phyloP scores from a whole-genome alignment of 495 filamentous ascomycete genomes.

The Lepraria neglecta region DNA sequence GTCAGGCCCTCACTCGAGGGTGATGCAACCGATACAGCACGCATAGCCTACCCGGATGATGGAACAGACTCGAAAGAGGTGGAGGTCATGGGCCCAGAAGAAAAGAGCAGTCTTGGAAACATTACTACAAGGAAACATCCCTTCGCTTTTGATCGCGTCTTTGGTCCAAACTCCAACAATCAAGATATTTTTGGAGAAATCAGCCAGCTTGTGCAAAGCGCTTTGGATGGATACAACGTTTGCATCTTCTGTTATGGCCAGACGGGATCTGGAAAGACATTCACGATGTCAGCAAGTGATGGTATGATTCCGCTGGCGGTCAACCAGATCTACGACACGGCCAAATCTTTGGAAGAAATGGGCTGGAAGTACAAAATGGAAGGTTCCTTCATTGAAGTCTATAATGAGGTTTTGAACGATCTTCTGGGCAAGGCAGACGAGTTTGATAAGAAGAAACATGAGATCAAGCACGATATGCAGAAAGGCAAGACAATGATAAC shows the following conservation, averaged over 20 bases:
- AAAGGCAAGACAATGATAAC: conserved; percentile 78
- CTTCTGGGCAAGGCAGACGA: conserved; percentile 72
- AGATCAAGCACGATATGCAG: conserved; percentile 80
- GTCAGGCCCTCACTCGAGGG: conserved; percentile 71
- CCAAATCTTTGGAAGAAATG: conserved; percentile 73
- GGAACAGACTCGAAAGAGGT: conserved; percentile 78
- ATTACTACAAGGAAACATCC: conserved; percentile 67
- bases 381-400: conserved; percentile 96
- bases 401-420: conserved; percentile 96
- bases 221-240: conserved; percentile 96
- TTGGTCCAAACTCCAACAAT: conserved; percentile 70
- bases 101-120: conserved; percentile 73
- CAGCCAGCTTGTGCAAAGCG: conserved; percentile 92
- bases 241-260: conserved; percentile 99
- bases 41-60: conserved; percentile 70
- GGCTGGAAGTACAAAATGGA: conserved; percentile 94
- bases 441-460: conserved; percentile 78
- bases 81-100: conserved; percentile 72
- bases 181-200: conserved; percentile 92
- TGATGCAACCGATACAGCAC: conserved; percentile 52
- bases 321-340: conserved; percentile 85
- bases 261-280: conserved; percentile 93
- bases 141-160: conserved; percentile 93
- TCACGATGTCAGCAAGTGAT: conserved; percentile 87
- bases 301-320: conserved; percentile 96